Evolutionary conservation across 2,329 filamentous ascomycete species (phyloP), one percentile per base, ranked within the genome.

Genomic region (Aureobasidium pullulans): DNA sequence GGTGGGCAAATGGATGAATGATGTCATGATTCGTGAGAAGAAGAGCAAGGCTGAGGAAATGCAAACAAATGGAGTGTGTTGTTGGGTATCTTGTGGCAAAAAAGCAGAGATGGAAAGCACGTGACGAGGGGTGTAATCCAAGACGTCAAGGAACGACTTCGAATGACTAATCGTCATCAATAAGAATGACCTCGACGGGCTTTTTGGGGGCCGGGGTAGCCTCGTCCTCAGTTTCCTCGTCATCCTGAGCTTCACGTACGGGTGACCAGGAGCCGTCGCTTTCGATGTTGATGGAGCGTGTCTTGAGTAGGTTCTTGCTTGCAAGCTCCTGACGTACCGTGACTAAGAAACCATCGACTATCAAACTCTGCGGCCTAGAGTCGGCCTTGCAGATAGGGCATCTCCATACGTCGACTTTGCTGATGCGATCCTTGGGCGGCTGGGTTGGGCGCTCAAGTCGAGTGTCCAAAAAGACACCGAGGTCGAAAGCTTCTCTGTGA

Each of bases 401-500:
- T 63, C 82, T 87, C 91, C 92, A 96, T 56, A 83, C 82, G 67
- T 94, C 89, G 0, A 82, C 77, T 58, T 81, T 73, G 7, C 63
- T 66, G 5, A 69, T 63, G 48, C 57, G 62, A 19, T 58, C 43
- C 62, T 71, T 42, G 65, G 76, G 70, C 52, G 68, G 16, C 16
- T 36, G n/a, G 65, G 64, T 76, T 79, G 23, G n/a, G n/a, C 29
- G 52, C 31, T 56, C 37, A 32, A 65, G 66, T 15, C 89, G 84
- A 5, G 87, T 89, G 13, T 78, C 72, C 8, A 99, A 80, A 76
- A 90, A 97, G 0, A 83, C 92, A 19, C 88, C 81, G 7, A 96
- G 83, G 70, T 97, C 93, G 69, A 97, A 96, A 69, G 91, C 96
- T 69, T 96, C 90, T 37, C 87, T 76, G 69, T 99, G 93, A 28